Conservation (phyloP, 352 stramenopile species). For the Globisporangium splendens region DNA sequence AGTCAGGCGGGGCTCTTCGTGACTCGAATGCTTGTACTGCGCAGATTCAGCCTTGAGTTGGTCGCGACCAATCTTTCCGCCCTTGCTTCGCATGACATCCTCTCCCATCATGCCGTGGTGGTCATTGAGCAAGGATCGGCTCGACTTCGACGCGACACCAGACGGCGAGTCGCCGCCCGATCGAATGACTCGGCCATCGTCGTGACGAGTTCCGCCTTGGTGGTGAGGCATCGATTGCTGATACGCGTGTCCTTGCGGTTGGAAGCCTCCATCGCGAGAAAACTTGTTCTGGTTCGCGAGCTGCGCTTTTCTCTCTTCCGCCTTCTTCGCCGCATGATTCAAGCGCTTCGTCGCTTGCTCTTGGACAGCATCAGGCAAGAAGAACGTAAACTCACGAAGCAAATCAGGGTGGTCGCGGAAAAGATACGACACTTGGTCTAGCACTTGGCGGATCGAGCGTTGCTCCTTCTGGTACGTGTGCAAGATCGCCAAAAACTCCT, state of each 20-base stretch:
- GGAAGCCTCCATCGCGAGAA: conserved; percentile 21
- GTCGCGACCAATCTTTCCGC: conserved; percentile 30
- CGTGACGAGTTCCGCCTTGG: conserved; percentile 21
- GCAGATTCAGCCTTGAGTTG: conserved; percentile 23
- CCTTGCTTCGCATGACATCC: conserved; percentile 27
- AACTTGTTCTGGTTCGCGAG: conserved; percentile 50
- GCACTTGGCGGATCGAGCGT: conserved; percentile 95
- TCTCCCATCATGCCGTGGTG: conserved; percentile 38
- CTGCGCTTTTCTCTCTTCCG: conserved; percentile 85
- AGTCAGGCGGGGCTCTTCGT: conserved; percentile 46
- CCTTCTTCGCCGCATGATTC: conserved; percentile 93
- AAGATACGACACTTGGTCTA: conserved; percentile 97
- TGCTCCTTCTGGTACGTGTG: conserved; percentile 99
- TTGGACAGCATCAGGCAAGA: conserved; percentile 98
- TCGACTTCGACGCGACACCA: conserved; percentile 42
- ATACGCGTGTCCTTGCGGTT: conserved; percentile 20
- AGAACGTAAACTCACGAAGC: conserved; percentile 99
- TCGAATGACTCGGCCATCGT: conserved; percentile 34
- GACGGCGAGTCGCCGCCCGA: conserved; percentile 42
- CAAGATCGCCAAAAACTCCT: conserved; percentile 99
- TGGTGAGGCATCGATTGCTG: conserved; percentile 12
- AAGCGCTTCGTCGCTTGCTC: conserved; percentile 95
- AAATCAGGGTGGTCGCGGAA: conserved; percentile 99
- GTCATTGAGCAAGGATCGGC: conserved; percentile 38
- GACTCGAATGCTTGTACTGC: conserved; percentile 44